Conservation (phyloP, 768 basidiomycete genomes). For the Atractiella rhizophila region DNA sequence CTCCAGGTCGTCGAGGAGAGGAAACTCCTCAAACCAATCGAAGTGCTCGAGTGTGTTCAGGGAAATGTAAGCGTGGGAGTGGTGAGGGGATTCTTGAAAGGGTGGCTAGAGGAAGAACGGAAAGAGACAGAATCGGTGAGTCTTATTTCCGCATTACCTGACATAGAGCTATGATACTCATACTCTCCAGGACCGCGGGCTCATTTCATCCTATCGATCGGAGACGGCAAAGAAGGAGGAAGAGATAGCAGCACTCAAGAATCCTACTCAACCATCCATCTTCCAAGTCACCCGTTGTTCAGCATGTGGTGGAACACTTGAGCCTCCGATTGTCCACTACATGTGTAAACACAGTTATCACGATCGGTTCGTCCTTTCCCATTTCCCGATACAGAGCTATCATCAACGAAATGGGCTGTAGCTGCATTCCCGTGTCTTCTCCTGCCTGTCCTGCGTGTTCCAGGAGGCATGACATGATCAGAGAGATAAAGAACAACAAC, state of each 20-base stretch:
- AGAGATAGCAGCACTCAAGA: constrained; percentile 54
- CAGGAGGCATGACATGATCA: constrained; percentile 59
- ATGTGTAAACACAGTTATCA: constrained; percentile 98
- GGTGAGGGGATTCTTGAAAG: constrained; percentile 71
- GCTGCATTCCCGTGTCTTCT: too few relatives aligned
- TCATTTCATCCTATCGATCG: constrained; percentile 62
- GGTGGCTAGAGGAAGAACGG: constrained; percentile 43
- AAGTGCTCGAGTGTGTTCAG: constrained; percentile 63
- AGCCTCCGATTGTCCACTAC: constrained; percentile 80
- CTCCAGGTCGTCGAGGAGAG: constrained; percentile 55
- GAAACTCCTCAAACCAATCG: constrained; percentile 64
- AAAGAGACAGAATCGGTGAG: constrained; percentile 57
- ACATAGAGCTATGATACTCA: not conserved
- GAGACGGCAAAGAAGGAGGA: constrained; percentile 59
- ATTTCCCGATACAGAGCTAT: constrained; percentile 9
- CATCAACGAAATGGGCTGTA: too few relatives aligned
- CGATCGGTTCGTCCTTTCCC: constrained; percentile 64
- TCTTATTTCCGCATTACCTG: constrained; percentile 4
- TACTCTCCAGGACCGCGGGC: constrained; percentile 68
- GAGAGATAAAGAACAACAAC: constrained; percentile 69
- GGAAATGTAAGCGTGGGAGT: constrained; percentile 76
- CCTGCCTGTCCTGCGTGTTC: constrained; percentile 66
- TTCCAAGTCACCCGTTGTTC: constrained; percentile 90
- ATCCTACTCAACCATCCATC: constrained; percentile 51
- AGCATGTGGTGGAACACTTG: constrained; percentile 62